phyloP scores from a whole-genome alignment of 192 early-diverging fungal genomes.

The Coemansia sp. region DNA sequence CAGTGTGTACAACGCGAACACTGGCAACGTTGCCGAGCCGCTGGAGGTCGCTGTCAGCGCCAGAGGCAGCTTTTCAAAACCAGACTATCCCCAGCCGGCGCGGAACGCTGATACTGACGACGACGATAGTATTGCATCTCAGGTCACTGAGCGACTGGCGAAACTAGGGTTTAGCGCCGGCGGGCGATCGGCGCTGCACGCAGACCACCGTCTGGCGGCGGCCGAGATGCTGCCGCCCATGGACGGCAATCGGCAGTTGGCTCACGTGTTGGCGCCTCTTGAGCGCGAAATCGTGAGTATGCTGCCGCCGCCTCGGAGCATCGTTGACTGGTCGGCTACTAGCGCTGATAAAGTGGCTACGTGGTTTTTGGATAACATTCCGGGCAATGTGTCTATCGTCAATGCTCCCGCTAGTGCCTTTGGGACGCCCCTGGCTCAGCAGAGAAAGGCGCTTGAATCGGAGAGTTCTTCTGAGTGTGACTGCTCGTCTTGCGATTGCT shows the following conservation, averaged over 20 bases:
- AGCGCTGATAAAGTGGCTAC: conserved; percentile 53
- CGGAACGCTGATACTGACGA: conserved; percentile 20
- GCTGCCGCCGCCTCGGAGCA: conserved; percentile 44
- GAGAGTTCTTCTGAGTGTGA: conserved; percentile 30
- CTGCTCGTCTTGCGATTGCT: conserved; percentile 50
- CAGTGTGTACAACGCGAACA: conserved; percentile 16
- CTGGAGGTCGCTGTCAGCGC: conserved; percentile 35
- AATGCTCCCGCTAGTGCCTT: conserved; percentile 34
- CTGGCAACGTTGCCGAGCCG: conserved; percentile 34
- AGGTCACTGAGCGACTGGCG: conserved; percentile 48
- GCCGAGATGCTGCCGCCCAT: background rate
- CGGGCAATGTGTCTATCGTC: conserved; percentile 46
- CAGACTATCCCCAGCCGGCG: background rate
- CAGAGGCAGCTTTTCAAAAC: conserved; percentile 42
- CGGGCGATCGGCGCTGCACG: background rate
- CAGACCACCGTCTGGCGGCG: background rate
- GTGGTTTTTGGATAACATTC: conserved; percentile 58
- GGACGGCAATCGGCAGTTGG: background rate
- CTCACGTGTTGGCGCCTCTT: conserved; percentile 5
- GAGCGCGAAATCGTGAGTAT: conserved; percentile 20
- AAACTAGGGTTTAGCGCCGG: conserved; percentile 11
- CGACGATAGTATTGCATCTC: conserved; percentile 44
- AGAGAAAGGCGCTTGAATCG: conserved; percentile 15
- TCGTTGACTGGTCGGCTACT: conserved; percentile 51
- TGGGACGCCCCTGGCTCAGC: conserved; percentile 31